These are phyloP conservation scores for Globisporangium megalacanthum DNA, from an alignment of 352 stramenopile species.

Conservation along the genomic window DNA sequence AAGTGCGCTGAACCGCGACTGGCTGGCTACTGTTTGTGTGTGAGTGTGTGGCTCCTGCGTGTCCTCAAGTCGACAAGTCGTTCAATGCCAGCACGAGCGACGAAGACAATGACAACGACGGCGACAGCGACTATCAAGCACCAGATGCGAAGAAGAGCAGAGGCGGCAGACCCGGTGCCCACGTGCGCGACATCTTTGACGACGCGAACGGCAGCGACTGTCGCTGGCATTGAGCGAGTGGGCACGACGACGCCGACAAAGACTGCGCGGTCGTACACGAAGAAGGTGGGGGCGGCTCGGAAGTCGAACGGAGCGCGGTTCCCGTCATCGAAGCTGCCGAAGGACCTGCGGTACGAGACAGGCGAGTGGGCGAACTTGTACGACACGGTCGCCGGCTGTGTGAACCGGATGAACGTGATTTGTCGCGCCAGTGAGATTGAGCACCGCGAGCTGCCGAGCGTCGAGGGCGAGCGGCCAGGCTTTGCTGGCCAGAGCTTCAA, in stretches of 20 bases:
- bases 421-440: constrained; percentile 69
- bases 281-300: constrained; percentile 15
- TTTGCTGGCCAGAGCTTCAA: constrained; percentile 89
- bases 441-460: constrained; percentile 59
- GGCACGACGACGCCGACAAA: constrained; percentile 53
- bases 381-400: constrained; percentile 41
- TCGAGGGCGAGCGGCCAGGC: constrained; percentile 41
- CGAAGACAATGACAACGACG: constrained; percentile 49
- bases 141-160: constrained; percentile 32
- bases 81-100: constrained; percentile 16
- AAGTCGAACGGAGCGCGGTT: constrained; percentile 32
- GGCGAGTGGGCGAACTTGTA: constrained; percentile 74
- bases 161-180: constrained; percentile 24
- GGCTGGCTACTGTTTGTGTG: neutral
- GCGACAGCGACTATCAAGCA: too few species aligned
- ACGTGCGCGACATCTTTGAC: constrained; percentile 47
- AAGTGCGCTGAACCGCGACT: constrained; percentile 24
- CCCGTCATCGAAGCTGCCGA: constrained; percentile 37
- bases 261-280: constrained; percentile 28
- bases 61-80: too few species aligned
- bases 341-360: constrained; percentile 43
- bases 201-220: constrained; percentile 38
- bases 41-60: neutral
- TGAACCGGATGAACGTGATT: constrained; percentile 81
- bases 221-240: constrained; percentile 61